Conservation (phyloP, 2,329 filamentous ascomycete genomes). For the Penicillium nordicum region DNA sequence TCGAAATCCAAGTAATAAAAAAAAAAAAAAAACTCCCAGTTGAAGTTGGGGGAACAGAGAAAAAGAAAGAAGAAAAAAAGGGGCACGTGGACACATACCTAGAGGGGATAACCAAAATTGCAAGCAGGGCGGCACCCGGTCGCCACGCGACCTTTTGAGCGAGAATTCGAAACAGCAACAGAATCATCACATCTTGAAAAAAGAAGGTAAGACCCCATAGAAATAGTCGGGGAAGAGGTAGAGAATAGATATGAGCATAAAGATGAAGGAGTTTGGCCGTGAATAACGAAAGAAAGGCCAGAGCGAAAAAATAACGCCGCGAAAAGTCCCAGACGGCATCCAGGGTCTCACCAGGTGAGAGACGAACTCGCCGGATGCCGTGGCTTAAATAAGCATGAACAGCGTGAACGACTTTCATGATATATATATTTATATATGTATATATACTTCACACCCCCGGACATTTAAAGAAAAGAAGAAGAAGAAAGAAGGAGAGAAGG, state of each 20-base stretch:
- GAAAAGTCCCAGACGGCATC: slow-evolving; percentile 29
- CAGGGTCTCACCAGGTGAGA: slow-evolving; percentile 12
- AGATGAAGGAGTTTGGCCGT: slow-evolving; percentile 28
- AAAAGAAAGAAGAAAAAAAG: background rate
- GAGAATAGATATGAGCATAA: slow-evolving; percentile 27
- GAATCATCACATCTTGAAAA: slow-evolving; percentile 29
- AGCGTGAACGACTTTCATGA: slow-evolving; percentile 10
- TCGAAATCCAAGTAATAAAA: no score
- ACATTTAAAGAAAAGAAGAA: background rate
- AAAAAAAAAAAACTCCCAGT: no score
- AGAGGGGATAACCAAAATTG: slow-evolving; percentile 27
- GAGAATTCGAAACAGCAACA: slow-evolving; percentile 24
- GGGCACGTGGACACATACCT: slow-evolving; percentile 22
- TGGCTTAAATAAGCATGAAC: slow-evolving; percentile 11
- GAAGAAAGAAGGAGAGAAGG: background rate
- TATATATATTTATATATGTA: background rate
- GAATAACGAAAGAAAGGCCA: slow-evolving; percentile 28
- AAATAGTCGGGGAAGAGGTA: slow-evolving; percentile 22
- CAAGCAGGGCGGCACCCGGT: slow-evolving; percentile 15
- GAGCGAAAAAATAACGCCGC: slow-evolving; percentile 31
- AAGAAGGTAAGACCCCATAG: slow-evolving; percentile 31
- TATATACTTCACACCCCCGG: background rate
- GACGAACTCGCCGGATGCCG: slow-evolving; percentile 9
- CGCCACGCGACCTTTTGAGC: slow-evolving; percentile 24
- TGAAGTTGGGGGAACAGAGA: no score